Base-by-base conservation (phyloP, 2,329 filamentous ascomycete species). In the Fusarium bulbicola region DNA sequence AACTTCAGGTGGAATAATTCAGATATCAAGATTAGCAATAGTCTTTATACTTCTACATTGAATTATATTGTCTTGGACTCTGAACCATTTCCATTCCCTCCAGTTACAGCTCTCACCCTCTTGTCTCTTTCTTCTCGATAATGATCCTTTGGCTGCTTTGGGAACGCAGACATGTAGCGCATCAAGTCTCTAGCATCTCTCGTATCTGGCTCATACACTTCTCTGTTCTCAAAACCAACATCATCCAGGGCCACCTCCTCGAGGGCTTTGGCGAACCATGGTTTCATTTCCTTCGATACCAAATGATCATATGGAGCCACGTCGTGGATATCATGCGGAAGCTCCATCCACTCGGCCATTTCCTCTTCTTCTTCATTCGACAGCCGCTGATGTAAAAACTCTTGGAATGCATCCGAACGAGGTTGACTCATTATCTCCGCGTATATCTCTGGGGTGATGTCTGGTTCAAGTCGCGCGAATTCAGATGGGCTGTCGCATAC, bases 151-250 rank as follows among this genome's bases (percentile, higher is more conserved):
- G 43, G 43, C 4, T 32, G 7, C 0, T 13, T 40, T 0, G 34
- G 43, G 12, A 49, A 83, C 9, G 42, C n/a, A 6, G 59, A 63
- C 6, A 49, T 36, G 15, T 28, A 63, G 7, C 30, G n/a, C 37
- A 66, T 45, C 14, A 63, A 14, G 7, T 50, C 36, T 14, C 36
- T 49, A 8, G 39, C 43, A 18, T 57, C 60, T 16, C 30, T 32
- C 1, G 16, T 32, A 7, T n/a, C 7, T 2, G 30, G 37, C 14
- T 3, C 9, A 30, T 18, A 21, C 1, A 28, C 52, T 24, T 28
- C 21, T 43, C 43, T 53, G 18, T 63, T 50, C 14, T 20, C 36
- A 6, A 63, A 32, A 7, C 59, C 26, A 14, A 66, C 37, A 5
- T 28, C n/a, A 2, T 45, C 59, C 1, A 66, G 15, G 13, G 59